phyloP scores from a whole-genome alignment of 2,329 filamentous ascomycete genomes.

The Dryadomyces sulphureus region DNA sequence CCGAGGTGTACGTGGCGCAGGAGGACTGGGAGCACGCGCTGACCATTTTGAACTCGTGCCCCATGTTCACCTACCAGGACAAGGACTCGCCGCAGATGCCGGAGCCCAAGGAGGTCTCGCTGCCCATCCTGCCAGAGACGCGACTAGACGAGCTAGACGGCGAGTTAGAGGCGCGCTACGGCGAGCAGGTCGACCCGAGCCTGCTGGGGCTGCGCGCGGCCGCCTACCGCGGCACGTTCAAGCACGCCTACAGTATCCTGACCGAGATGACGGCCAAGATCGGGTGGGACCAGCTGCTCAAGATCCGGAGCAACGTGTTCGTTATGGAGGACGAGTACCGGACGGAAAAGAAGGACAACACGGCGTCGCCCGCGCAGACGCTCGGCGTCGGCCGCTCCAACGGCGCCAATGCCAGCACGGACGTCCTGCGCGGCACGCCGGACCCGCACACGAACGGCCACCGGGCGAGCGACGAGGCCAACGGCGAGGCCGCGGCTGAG shows the following conservation, averaged over 20 bases:
- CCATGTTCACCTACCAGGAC: slow-evolving; percentile 99
- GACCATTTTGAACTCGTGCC: slow-evolving; percentile 91
- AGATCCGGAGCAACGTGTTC: slow-evolving; percentile 91
- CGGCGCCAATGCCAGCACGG: slow-evolving; percentile 58
- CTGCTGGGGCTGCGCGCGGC: slow-evolving; percentile 75
- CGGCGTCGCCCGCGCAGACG: slow-evolving; percentile 23
- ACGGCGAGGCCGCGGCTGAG: slow-evolving; percentile 3
- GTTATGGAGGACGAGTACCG: slow-evolving; percentile 99
- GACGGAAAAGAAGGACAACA: slow-evolving; percentile 60
- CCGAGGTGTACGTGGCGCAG: slow-evolving; percentile 83
- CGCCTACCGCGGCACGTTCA: slow-evolving; percentile 86
- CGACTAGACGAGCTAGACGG: slow-evolving; percentile 94
- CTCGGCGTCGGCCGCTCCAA: slow-evolving; percentile 34
- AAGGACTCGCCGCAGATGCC: slow-evolving; percentile 94
- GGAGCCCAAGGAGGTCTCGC: slow-evolving; percentile 72
- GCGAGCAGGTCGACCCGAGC: slow-evolving; percentile 76
- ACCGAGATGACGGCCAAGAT: slow-evolving; percentile 95
- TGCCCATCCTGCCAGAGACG: slow-evolving; percentile 79
- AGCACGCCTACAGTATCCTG: slow-evolving; percentile 83
- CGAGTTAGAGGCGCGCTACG: slow-evolving; percentile 64
- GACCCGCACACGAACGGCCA: slow-evolving; percentile 38
- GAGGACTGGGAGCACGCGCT: slow-evolving; percentile 96
- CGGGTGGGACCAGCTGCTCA: slow-evolving; percentile 91
- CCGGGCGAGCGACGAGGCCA: slow-evolving; percentile 13
- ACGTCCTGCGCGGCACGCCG: slow-evolving; percentile 60